A percentile compares a stretch with the other conserved stretches of the same genome.
These are phyloP conservation scores for Fistulinella cinereoalba DNA, from an alignment of 1,284 basidiomycete genomes.

Conservation along the genomic window DNA sequence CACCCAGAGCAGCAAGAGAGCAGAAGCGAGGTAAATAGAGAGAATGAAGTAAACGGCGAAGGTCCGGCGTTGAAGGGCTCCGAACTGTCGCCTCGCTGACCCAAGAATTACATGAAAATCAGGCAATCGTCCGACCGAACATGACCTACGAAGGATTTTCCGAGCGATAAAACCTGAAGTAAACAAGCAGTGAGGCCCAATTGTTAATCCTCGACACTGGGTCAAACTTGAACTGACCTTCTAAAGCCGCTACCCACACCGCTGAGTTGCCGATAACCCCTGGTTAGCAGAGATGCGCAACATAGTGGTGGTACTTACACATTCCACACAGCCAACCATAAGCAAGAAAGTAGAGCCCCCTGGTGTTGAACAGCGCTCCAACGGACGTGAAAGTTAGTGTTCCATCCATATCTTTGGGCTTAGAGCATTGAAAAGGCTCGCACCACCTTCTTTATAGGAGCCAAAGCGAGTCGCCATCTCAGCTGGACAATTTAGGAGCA, in stretches of 20 bases:
- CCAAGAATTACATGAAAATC: not conserved
- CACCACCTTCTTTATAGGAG: too few relatives aligned
- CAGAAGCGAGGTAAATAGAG: conserved; percentile 54
- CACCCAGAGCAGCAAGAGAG: conserved; percentile 61
- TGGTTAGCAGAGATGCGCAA: not conserved
- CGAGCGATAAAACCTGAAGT: conserved; percentile 55
- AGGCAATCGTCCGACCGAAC: not conserved
- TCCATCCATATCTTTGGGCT: too few relatives aligned
- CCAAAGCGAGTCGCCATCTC: too few relatives aligned
- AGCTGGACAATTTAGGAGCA: too few relatives aligned
- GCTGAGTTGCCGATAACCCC: conserved; percentile 36
- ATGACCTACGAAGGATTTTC: conserved; percentile 47
- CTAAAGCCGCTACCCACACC: conserved; percentile 67
- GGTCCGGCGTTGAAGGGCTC: conserved; percentile 68
- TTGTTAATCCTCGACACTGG: not conserved
- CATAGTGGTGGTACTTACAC: conserved; percentile 48
- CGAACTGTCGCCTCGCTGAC: conserved; percentile 56
- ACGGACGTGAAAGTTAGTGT: not conserved
- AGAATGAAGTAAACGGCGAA: conserved; percentile 76
- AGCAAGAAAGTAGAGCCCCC: conserved; percentile 35
- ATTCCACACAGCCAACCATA: conserved; percentile 67
- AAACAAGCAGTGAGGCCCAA: not conserved
- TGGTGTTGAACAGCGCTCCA: not conserved
- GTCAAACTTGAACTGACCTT: conserved; percentile 15
- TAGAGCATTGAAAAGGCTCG: too few relatives aligned